Percentiles rank a stretch among this genome's conserved stretches.
These are phyloP conservation scores for Ogataea paraovalis DNA, from an alignment of 805 yeast species.

Conservation along the genomic window DNA sequence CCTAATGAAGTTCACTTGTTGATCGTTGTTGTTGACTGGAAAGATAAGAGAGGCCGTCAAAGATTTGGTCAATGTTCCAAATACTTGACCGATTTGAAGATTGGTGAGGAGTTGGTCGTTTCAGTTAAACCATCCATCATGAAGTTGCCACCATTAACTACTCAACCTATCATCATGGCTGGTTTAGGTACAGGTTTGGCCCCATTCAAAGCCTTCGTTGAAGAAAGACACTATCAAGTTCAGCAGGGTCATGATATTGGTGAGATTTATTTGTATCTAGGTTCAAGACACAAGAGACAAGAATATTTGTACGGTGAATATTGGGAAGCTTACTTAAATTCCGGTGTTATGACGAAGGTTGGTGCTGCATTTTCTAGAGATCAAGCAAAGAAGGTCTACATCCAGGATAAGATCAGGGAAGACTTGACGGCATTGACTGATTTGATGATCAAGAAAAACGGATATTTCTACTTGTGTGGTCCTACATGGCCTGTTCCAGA, in stretches of 20 bases:
- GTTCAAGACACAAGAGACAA: constrained; percentile 92
- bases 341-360: constrained; percentile 86
- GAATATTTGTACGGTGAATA: constrained; percentile 95
- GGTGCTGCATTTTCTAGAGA: constrained; percentile 99
- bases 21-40: constrained; percentile 96
- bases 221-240: constrained; percentile 91
- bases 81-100: constrained; percentile 70
- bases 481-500: constrained; percentile 99
- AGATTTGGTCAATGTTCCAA: constrained; percentile 95
- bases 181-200: constrained; percentile 98
- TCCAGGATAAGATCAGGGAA: constrained; percentile 89
- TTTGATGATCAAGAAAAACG: constrained; percentile 73
- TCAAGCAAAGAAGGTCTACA: constrained; percentile 90
- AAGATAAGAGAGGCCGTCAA: constrained; percentile 76
- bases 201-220: constrained; percentile 96
- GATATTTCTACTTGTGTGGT: constrained; percentile 94
- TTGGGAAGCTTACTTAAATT: constrained; percentile 94
- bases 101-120: constrained; percentile 86
- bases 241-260: constrained; percentile 88
- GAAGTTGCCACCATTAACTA: constrained; percentile 86
- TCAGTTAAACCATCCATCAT: constrained; percentile 95
- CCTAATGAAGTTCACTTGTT: constrained; percentile 87
- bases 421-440: constrained; percentile 66
- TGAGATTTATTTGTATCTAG: constrained; percentile 79
- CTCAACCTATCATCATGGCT: constrained; percentile 92